Percentiles rank a stretch among this genome's conserved stretches.
Conservation (phyloP, 2,329 filamentous ascomycete genomes). For the Samsoniella hepiali region DNA sequence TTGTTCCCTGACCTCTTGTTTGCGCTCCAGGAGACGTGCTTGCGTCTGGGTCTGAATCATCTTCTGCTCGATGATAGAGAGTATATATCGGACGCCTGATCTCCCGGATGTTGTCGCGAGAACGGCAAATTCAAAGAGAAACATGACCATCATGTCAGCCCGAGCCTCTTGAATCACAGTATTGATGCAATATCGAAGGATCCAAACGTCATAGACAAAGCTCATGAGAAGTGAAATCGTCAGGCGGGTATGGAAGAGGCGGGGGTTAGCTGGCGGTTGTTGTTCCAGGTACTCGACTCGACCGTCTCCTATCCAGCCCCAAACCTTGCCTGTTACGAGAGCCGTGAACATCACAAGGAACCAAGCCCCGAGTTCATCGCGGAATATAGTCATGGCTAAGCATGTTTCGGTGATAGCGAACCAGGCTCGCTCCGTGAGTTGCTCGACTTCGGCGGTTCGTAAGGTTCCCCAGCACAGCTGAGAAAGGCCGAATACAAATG, state of each 20-base stretch:
- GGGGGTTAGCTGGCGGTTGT: conserved; percentile 84
- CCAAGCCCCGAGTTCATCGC: conserved; percentile 90
- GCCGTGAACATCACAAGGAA: conserved; percentile 96
- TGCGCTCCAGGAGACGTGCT: conserved; percentile 64
- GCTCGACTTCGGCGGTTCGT: conserved; percentile 91
- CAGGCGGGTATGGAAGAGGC: conserved; percentile 81
- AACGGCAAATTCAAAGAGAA: conserved; percentile 94
- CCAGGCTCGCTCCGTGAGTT: conserved; percentile 96
- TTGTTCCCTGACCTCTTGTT: conserved; percentile 62
- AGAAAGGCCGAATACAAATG: conserved; percentile 82
- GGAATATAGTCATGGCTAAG: conserved; percentile 96
- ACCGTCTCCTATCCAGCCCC: conserved; percentile 97
- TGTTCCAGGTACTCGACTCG: conserved; percentile 93
- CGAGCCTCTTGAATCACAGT: conserved; percentile 82
- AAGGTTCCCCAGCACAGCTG: conserved; percentile 86
- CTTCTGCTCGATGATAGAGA: conserved; percentile 73
- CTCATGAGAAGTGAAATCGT: conserved; percentile 76
- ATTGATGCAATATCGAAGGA: conserved; percentile 77
- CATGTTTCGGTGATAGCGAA: conserved; percentile 96
- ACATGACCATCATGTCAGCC: conserved; percentile 99
- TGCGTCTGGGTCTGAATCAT: conserved; percentile 73
- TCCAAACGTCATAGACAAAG: conserved; percentile 71
- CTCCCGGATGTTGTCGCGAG: conserved; percentile 76
- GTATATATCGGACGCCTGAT: conserved; percentile 72
- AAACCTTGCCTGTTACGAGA: conserved; percentile 90